Base-by-base conservation (phyloP, 257 asterid species). In the Solanum virginianum region DNA sequence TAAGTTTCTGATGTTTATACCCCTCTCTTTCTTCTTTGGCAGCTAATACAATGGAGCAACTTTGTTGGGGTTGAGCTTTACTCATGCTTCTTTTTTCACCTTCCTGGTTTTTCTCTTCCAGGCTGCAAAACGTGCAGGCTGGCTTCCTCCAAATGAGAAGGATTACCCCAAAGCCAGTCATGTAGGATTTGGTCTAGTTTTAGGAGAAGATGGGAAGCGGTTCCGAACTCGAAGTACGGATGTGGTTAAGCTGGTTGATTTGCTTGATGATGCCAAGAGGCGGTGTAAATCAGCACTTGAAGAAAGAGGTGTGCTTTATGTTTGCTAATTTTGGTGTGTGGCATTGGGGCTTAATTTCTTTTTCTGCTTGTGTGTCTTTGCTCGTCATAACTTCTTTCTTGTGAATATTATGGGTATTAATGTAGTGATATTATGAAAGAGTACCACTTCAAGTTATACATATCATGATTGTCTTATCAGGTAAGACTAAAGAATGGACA, bases 161-260 rank as follows among this genome's bases (percentile, higher is more conserved):
- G 86, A 82, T 88, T 95, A 91, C 87, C 98, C 98, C 56, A 97
- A 88, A 91, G 88, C 88, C 71, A 97, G 92, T 89, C 99, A 97
- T 79, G 98, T 93, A 15, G 98, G 97, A 17, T 93, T 94, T 91
- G 99, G 98, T 84, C 92, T 95, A 84, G 98, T 97, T 86, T 92
- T 94, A 75, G 98, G 99, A 39, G 97, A 92, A 60, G 99, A 97
- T 83, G 98, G 98, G 88, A 97, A 95, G 83, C 89, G 97, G 86
- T 97, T 95, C 80, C 93, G 97, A 4, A 97, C 98, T 63, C 95
- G 99, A 80, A 91, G 95, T 90, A 91, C 95, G 60, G 99, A 97
- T 89, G 97, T 97, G 62, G 98, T 95, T 59, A 95, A 95, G 85
- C 89, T 95, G 84, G 93, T 94, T 69, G 98, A 95, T 91, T 89